phyloP scores from a whole-genome alignment of 2,329 filamentous ascomycete genomes.

The Reticulascus tulasneorum region DNA sequence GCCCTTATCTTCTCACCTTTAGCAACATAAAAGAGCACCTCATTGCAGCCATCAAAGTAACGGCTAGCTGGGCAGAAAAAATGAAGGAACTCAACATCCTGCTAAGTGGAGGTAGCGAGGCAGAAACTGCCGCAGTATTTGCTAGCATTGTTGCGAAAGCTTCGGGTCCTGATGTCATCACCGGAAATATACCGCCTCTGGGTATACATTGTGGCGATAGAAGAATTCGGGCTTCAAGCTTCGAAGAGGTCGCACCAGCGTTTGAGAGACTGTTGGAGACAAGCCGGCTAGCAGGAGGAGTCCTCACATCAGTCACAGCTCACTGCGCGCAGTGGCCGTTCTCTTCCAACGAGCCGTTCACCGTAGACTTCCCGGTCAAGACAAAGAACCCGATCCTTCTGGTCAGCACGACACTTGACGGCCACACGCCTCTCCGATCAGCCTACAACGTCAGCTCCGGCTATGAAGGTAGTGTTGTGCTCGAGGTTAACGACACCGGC shows the following conservation, averaged over 20 bases:
- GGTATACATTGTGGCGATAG: conserved; percentile 33
- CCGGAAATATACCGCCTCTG: not conserved
- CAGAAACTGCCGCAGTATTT: not conserved
- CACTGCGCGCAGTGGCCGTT: conserved; percentile 34
- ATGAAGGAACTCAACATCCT: conserved; percentile 4
- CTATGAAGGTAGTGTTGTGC: conserved; percentile 32
- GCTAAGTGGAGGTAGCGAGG: conserved; percentile 1
- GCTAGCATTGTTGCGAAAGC: conserved; percentile 5
- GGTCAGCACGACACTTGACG: conserved; percentile 33
- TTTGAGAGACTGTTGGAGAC: conserved; percentile 17
- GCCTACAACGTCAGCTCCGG: conserved; percentile 30
- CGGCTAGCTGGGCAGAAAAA: conserved; percentile 1
- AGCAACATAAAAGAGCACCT: conserved; percentile 9
- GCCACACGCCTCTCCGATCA: conserved; percentile 32
- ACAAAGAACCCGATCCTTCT: conserved; percentile 31
- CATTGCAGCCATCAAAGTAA: conserved; percentile 9
- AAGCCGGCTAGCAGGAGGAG: conserved; percentile 24
- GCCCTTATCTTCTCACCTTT: conserved; percentile 20
- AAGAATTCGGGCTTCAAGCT: conserved; percentile 16
- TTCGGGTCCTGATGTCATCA: conserved; percentile 1
- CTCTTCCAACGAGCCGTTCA: conserved; percentile 30
- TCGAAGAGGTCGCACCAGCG: conserved; percentile 23
- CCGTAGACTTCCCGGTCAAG: conserved; percentile 25
- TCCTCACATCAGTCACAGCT: conserved; percentile 11
- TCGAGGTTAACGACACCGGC: conserved; percentile 31